Evolutionary conservation across 805 yeast genomes (phyloP).

Genomic region (Isabelozyma rhagii): DNA sequence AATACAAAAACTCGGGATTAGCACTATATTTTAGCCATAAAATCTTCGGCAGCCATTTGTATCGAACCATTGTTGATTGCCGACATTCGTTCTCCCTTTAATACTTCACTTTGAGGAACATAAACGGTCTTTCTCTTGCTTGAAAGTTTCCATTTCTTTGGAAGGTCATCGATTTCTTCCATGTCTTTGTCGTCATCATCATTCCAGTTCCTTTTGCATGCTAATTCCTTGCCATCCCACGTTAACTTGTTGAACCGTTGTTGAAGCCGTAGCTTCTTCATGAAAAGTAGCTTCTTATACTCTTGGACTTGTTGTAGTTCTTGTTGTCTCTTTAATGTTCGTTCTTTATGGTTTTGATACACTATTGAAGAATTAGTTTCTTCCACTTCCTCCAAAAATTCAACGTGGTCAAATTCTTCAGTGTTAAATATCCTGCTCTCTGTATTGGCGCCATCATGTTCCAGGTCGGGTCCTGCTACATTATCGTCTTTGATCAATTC

Average conservation of each 20-base stretch:
- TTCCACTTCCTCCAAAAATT: background rate
- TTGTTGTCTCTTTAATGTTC: background rate
- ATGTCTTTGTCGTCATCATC: background rate
- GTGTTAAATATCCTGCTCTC: conserved; percentile 1
- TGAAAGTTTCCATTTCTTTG: background rate
- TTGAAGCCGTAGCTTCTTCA: background rate
- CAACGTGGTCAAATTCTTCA: conserved; percentile 1
- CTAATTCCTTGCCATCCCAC: background rate
- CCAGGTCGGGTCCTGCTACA: conserved; percentile 2
- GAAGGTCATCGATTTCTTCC: background rate
- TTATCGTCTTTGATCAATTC: conserved; percentile 16
- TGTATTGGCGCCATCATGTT: conserved; percentile 4
- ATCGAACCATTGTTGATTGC: conserved; percentile 1
- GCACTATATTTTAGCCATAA: background rate
- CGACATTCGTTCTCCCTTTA: background rate
- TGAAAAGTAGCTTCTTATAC: background rate
- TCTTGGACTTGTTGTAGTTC: background rate
- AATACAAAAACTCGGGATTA: background rate
- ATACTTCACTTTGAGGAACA: background rate
- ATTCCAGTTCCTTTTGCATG: background rate
- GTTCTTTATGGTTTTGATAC: background rate
- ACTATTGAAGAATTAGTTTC: background rate
- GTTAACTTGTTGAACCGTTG: background rate
- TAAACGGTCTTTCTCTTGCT: background rate
- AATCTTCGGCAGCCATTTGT: background rate